phyloP scores from a whole-genome alignment of 768 basidiomycete species.

The Panellus pusillus region DNA sequence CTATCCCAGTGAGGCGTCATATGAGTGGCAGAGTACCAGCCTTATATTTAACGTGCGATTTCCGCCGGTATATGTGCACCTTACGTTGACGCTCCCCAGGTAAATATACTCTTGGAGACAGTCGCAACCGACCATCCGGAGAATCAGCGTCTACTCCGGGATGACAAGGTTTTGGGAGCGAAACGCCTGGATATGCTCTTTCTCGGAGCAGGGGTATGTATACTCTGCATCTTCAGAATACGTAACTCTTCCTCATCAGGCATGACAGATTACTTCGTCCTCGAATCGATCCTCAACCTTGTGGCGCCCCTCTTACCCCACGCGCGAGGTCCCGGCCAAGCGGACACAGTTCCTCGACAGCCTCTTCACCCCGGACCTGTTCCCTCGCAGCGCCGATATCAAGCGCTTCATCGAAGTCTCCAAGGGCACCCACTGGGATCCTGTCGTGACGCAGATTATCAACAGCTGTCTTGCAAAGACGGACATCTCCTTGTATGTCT shows the following conservation, averaged over 20 bases:
- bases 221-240: background rate
- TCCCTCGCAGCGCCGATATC: constrained; percentile 13
- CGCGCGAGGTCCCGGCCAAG: constrained; percentile 1
- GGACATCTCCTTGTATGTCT: constrained; percentile 16
- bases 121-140: constrained; percentile 3
- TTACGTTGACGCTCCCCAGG: constrained; percentile 1
- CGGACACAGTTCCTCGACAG: constrained; percentile 13
- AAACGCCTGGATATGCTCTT: background rate
- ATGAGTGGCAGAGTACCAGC: constrained; percentile 6
- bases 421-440: constrained; percentile 9
- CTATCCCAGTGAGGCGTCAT: background rate
- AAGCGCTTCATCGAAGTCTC: constrained; percentile 7
- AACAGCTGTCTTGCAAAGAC: constrained; percentile 11
- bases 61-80: constrained; percentile 10
- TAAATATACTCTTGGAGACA: constrained; percentile 10
- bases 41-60: constrained; percentile 12
- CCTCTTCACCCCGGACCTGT: constrained; percentile 10
- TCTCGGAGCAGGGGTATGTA: constrained; percentile 10
- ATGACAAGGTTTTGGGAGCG: constrained; percentile 13
- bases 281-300: constrained; percentile 12
- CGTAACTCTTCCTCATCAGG: background rate
- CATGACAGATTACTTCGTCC: constrained; percentile 7
- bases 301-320: constrained; percentile 8
- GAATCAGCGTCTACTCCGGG: constrained; percentile 13
- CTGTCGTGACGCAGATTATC: constrained; percentile 8